Conservation (phyloP, 2,329 filamentous ascomycete genomes). For the Aspergillus neoniger region DNA sequence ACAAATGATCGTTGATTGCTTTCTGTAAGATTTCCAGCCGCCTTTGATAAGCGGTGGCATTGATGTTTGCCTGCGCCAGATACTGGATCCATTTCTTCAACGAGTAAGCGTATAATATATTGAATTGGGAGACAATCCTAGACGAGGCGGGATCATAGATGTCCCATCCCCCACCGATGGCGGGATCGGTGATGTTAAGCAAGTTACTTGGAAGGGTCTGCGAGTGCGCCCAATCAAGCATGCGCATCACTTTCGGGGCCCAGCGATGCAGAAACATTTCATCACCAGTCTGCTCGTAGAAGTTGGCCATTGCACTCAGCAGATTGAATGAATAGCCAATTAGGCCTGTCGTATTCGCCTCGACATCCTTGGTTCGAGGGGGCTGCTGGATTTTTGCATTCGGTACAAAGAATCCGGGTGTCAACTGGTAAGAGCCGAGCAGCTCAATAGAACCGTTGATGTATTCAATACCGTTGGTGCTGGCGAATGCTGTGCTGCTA, state of each 20-base stretch:
- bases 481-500: slow-evolving; percentile 13
- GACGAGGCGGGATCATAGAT: slow-evolving; percentile 15
- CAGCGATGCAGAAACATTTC: slow-evolving; percentile 11
- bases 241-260: slow-evolving; percentile 6
- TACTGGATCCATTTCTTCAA: slow-evolving; percentile 15
- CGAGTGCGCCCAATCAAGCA: slow-evolving; percentile 20
- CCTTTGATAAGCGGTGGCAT: slow-evolving; percentile 6
- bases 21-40: slow-evolving; percentile 7
- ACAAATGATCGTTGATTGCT: slow-evolving; percentile 16
- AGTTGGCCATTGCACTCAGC: slow-evolving; percentile 11
- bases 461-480: slow-evolving; percentile 14
- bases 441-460: slow-evolving; percentile 18
- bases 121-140: slow-evolving; percentile 17
- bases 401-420: slow-evolving; percentile 15
- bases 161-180: slow-evolving; percentile 18
- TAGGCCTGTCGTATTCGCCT: slow-evolving; percentile 17
- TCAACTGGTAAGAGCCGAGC: slow-evolving; percentile 16
- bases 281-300: slow-evolving; percentile 16
- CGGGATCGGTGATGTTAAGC: slow-evolving; percentile 15
- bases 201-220: slow-evolving; percentile 14
- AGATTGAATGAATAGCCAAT: slow-evolving; percentile 19
- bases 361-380: slow-evolving; percentile 5
- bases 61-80: slow-evolving; percentile 5
- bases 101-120: slow-evolving; percentile 16
- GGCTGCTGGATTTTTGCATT: slow-evolving; percentile 17